Evolutionary conservation across 2,329 filamentous ascomycete genomes (phyloP).

Genomic region (Aureobasidium sp.): DNA sequence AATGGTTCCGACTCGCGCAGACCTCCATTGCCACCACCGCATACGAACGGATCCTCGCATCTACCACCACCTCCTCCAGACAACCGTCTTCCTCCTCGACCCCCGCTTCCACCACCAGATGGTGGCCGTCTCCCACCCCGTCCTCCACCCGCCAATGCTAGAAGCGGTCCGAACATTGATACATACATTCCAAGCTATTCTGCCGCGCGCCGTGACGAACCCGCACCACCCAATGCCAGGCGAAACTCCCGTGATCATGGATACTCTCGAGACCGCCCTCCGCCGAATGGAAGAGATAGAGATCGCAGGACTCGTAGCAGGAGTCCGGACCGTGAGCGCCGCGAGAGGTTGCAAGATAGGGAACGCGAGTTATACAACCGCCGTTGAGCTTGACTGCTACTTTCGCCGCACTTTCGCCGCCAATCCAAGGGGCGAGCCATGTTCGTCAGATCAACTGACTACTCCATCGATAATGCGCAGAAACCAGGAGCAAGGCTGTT

Average conservation of each 20-base stretch:
- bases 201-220: constrained; percentile 17
- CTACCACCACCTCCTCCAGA: constrained; percentile 18
- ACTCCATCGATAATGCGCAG: background rate
- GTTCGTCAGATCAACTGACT: background rate
- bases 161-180: constrained; percentile 26
- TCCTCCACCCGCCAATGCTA: constrained; percentile 22
- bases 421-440: background rate
- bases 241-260: constrained; percentile 16
- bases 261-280: constrained; percentile 15
- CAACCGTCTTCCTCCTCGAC: constrained; percentile 17
- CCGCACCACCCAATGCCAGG: constrained; percentile 13
- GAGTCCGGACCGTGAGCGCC: constrained; percentile 20
- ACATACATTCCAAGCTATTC: constrained; percentile 40
- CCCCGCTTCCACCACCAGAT: constrained; percentile 25
- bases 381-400: constrained; percentile 14
- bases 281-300: constrained; percentile 19
- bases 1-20: constrained; percentile 20
- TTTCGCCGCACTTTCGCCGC: background rate
- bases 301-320: constrained; percentile 22
- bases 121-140: constrained; percentile 17
- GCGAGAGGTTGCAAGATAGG: constrained; percentile 29
- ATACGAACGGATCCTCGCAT: constrained; percentile 14
- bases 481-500: background rate
- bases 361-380: constrained; percentile 29
- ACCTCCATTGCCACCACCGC: constrained; percentile 16